Conservation (phyloP, 2,329 filamentous ascomycete species). For the Apiospora aurea region DNA sequence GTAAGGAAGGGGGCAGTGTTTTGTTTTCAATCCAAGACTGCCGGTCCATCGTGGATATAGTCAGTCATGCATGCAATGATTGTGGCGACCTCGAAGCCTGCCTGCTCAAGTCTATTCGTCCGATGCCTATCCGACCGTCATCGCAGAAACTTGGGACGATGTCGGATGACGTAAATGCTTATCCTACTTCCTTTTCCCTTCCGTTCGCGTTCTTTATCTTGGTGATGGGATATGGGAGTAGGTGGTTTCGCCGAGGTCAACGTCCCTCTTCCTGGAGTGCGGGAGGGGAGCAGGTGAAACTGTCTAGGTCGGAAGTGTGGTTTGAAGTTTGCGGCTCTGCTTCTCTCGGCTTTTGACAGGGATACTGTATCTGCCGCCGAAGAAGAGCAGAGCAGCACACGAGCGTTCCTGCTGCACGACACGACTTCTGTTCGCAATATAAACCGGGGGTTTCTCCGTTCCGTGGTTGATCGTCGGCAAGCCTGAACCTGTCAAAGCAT, state of each 20-base stretch:
- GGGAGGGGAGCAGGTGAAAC: slow-evolving; percentile 15
- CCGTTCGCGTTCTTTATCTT: background rate
- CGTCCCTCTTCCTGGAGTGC: background rate
- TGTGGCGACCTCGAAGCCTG: background rate
- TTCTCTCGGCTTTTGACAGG: slow-evolving; percentile 5
- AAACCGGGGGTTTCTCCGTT: background rate
- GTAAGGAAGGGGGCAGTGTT: slow-evolving; percentile 2
- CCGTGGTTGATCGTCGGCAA: slow-evolving; percentile 7
- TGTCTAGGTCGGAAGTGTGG: slow-evolving; percentile 2
- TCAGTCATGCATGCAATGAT: background rate
- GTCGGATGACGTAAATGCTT: background rate
- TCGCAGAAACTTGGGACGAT: slow-evolving; percentile 7
- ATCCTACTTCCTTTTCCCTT: background rate
- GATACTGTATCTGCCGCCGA: slow-evolving; percentile 12
- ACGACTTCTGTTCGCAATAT: background rate
- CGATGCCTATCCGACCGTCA: slow-evolving; percentile 4
- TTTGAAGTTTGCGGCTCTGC: slow-evolving; percentile 22
- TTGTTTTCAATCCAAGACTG: background rate
- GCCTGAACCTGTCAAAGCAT: background rate
- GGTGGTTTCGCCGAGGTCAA: background rate
- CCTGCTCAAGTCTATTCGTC: background rate
- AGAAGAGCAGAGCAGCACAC: background rate
- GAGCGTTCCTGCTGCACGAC: background rate
- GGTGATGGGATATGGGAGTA: background rate
- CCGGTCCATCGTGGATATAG: background rate